A percentile compares a stretch with the other conserved stretches of the same genome.
These are phyloP conservation scores for Talaromyces sp. DNA, from an alignment of 2,329 filamentous ascomycete species.

Conservation along the genomic window DNA sequence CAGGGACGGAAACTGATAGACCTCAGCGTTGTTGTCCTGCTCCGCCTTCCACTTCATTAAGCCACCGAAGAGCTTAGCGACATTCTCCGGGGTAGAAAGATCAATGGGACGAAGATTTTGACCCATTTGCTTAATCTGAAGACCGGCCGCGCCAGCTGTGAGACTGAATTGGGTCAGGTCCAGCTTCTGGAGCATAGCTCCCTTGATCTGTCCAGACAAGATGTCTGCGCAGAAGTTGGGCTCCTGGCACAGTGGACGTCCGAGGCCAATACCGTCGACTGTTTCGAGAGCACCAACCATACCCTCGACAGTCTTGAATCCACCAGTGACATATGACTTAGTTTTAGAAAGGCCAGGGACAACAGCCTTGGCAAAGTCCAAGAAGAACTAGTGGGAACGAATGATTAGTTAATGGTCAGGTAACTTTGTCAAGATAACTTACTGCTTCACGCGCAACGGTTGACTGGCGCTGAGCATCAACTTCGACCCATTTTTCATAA, in stretches of 20 bases:
- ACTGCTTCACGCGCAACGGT: conserved; percentile 58
- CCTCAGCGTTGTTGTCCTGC: too few species aligned
- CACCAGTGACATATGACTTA: conserved; percentile 11
- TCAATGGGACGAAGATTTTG: conserved; percentile 59
- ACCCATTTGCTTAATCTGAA: conserved; percentile 57
- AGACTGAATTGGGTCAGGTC: conserved; percentile 58
- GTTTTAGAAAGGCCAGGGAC: conserved; percentile 54
- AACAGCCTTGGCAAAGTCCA: conserved; percentile 61
- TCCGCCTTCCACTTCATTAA: too few species aligned
- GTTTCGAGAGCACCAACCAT: conserved; percentile 13
- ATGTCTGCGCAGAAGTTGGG: conserved; percentile 36
- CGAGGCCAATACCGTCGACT: conserved; percentile 50
- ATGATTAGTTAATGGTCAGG: background rate
- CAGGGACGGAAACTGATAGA: too few species aligned
- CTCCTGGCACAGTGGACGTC: conserved; percentile 57
- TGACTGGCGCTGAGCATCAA: conserved; percentile 56
- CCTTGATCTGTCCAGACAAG: conserved; percentile 43
- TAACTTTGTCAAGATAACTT: background rate
- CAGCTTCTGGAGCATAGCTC: conserved; percentile 52
- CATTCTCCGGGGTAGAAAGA: conserved; percentile 51
- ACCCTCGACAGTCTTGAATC: conserved; percentile 10
- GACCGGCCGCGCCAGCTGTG: conserved; percentile 51
- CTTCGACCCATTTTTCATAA: conserved; percentile 56
- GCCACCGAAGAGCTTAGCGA: conserved; percentile 21
- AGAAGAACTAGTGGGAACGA: conserved; percentile 50